Evolutionary conservation across 2,329 filamentous ascomycete genomes (phyloP).

Genomic region (Colletotrichum gigasporum): DNA sequence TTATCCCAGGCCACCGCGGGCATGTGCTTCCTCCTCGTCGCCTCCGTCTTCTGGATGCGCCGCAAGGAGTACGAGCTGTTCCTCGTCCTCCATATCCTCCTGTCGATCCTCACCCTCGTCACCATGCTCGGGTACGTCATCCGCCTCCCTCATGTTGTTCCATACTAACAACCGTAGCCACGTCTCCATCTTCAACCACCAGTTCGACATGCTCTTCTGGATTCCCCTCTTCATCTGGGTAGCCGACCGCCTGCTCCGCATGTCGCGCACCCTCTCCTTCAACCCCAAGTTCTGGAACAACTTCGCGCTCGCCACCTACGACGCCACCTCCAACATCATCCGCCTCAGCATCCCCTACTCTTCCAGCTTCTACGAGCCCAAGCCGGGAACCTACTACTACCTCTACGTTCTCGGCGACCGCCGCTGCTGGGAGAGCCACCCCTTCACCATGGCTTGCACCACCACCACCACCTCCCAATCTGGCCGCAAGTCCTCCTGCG

Average conservation of each 20-base stretch:
- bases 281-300: constrained; percentile 50
- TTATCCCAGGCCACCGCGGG: constrained; percentile 47
- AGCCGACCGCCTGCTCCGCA: constrained; percentile 56
- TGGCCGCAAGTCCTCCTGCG: constrained; percentile 38
- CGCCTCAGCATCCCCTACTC: constrained; percentile 49
- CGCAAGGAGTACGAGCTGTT: constrained; percentile 63
- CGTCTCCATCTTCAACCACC: constrained; percentile 60
- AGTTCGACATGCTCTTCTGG: constrained; percentile 61
- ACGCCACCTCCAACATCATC: constrained; percentile 50
- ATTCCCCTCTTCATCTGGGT: constrained; percentile 59
- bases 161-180: constrained; percentile 45
- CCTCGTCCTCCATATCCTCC: constrained; percentile 58
- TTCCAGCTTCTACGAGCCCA: constrained; percentile 43
- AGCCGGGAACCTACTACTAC: constrained; percentile 56
- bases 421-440: constrained; percentile 59
- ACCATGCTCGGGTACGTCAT: constrained; percentile 60
- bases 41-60: constrained; percentile 62
- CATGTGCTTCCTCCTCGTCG: constrained; percentile 55
- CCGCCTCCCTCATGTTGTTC: constrained; percentile 29
- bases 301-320: constrained; percentile 45
- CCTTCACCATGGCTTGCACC: constrained; percentile 54
- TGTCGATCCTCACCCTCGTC: constrained; percentile 59
- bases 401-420: constrained; percentile 51
- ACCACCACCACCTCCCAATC: not conserved
- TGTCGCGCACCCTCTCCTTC: constrained; percentile 51